phyloP scores from a whole-genome alignment of 306 rosid species.

The Cucurbita pepo region DNA sequence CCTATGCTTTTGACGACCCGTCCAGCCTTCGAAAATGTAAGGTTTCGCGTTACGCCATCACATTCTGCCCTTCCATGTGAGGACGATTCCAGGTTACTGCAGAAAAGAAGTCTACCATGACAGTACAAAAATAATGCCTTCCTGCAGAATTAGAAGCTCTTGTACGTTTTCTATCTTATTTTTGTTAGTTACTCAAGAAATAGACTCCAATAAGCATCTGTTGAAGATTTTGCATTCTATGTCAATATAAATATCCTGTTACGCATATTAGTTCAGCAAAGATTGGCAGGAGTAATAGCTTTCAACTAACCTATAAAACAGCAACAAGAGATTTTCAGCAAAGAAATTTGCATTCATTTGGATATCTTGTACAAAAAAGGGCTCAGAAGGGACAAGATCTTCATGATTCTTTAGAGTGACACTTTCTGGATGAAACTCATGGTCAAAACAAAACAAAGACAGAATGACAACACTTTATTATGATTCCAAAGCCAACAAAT shows the following conservation, averaged over 20 bases:
- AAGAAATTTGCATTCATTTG: neutral
- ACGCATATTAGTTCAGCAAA: neutral
- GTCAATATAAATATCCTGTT: neutral
- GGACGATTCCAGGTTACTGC: neutral
- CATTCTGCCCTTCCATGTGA: conserved; percentile 63
- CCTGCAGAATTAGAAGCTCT: neutral
- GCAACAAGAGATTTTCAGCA: neutral
- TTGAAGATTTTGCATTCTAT: neutral
- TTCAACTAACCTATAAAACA: neutral
- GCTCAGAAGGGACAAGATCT: neutral
- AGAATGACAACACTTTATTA: neutral
- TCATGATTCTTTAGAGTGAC: neutral
- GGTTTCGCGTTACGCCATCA: conserved; percentile 72
- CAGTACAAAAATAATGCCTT: neutral
- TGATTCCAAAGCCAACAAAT: neutral
- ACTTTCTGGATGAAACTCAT: neutral
- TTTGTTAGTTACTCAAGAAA: neutral
- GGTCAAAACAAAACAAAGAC: neutral
- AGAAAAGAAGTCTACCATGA: neutral
- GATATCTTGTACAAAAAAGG: neutral
- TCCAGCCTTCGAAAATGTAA: conserved; percentile 77
- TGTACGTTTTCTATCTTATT: neutral
- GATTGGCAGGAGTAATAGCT: neutral
- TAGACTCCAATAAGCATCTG: neutral
- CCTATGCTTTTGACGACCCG: conserved; percentile 86